phyloP scores from a whole-genome alignment of 371 early-diverging fungal species.

The Conidiobolus incongruus region DNA sequence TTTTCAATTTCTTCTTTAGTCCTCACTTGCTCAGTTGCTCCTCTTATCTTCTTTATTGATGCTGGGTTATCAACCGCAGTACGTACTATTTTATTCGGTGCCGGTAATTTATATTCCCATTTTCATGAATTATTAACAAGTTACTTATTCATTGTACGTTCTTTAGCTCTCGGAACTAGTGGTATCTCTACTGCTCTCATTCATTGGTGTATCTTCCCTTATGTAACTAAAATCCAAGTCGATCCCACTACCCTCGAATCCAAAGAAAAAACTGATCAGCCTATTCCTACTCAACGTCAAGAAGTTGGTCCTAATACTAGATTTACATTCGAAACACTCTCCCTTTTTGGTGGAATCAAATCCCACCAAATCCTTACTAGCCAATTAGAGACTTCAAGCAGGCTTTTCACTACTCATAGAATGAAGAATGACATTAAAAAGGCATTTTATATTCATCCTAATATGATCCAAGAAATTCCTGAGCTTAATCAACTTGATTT shows the following conservation, averaged over 20 bases:
- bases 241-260: background rate
- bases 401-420: background rate
- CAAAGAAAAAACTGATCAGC: no score
- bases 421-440: no score
- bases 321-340: background rate
- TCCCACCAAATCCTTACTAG: background rate
- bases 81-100: background rate
- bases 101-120: no score
- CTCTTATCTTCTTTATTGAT: conserved; percentile 1
- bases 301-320: background rate
- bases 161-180: background rate
- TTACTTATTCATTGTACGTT: no score
- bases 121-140: no score
- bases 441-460: no score
- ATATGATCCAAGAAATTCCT: no score
- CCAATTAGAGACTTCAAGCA: background rate
- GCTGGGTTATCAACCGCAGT: background rate
- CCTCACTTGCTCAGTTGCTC: background rate
- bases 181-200: conserved; percentile 2
- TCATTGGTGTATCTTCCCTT: conserved; percentile 4
- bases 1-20: conserved; percentile 1
- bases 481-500: no score
- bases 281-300: no score
- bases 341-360: background rate
- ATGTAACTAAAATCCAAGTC: background rate